phyloP scores from a whole-genome alignment of 2,329 filamentous ascomycete genomes.

The Fusarium anguioides region DNA sequence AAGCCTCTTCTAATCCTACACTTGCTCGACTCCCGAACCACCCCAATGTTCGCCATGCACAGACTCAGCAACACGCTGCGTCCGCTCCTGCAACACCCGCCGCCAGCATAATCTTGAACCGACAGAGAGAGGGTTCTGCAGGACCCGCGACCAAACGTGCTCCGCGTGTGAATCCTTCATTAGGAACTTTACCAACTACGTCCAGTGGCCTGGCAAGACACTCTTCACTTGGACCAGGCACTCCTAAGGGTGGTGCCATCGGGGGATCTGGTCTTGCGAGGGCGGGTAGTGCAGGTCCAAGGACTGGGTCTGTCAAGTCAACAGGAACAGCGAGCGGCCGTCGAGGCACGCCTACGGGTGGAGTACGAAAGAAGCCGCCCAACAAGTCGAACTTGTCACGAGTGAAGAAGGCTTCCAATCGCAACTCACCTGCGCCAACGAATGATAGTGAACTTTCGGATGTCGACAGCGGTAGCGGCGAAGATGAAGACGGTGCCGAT shows the following conservation, averaged over 20 bases:
- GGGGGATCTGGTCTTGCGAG: conserved; percentile 53
- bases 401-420: conserved; percentile 67
- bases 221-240: conserved; percentile 71
- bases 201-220: conserved; percentile 71
- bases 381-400: conserved; percentile 72
- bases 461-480: conserved; percentile 66
- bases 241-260: conserved; percentile 60
- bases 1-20: conserved; percentile 54
- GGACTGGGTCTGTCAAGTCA: conserved; percentile 61
- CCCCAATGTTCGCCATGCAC: conserved; percentile 61
- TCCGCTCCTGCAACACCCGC: conserved; percentile 71
- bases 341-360: conserved; percentile 60
- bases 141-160: conserved; percentile 68
- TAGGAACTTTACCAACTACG: conserved; percentile 60
- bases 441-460: conserved; percentile 74
- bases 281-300: conserved; percentile 71
- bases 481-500: conserved; percentile 60
- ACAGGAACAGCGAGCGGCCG: conserved; percentile 54
- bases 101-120: conserved; percentile 68
- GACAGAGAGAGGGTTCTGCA: conserved; percentile 69
- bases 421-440: conserved; percentile 71
- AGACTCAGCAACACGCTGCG: conserved; percentile 62
- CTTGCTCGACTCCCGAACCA: conserved; percentile 57
- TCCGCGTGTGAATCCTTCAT: conserved; percentile 59
- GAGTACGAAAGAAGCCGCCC: conserved; percentile 60